Evolutionary conservation across 2,329 filamentous ascomycete species (phyloP).

Genomic region (Microcyclospora tardicrescens): DNA sequence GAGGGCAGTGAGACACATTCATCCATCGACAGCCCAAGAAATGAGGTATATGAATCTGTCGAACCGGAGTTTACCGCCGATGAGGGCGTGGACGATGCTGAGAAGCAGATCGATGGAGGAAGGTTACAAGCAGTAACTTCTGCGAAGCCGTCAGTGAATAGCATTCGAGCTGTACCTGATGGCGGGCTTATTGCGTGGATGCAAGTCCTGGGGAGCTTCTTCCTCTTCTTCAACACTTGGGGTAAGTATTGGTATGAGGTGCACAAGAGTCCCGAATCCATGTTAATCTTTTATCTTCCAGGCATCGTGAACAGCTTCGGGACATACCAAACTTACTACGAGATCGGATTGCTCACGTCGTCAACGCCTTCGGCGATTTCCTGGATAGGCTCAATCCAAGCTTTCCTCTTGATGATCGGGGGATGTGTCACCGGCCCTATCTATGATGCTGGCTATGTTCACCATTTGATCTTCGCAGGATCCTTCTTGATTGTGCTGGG

Average conservation of each 20-base stretch:
- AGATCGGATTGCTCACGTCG: conserved; percentile 27
- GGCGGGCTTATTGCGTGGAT: conserved; percentile 36
- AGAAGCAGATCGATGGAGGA: not conserved
- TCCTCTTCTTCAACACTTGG: conserved; percentile 37
- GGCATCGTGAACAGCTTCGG: conserved; percentile 35
- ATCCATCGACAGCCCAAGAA: too few relatives aligned
- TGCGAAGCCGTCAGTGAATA: conserved; percentile 26
- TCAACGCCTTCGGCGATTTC: conserved; percentile 30
- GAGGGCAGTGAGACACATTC: too few relatives aligned
- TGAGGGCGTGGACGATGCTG: conserved; percentile 3
- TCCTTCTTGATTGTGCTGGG: conserved; percentile 35
- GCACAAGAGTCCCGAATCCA: too few relatives aligned
- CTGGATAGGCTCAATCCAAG: conserved; percentile 38
- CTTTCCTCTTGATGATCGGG: conserved; percentile 34
- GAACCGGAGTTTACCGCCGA: not conserved
- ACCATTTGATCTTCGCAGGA: conserved; percentile 29
- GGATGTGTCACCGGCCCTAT: conserved; percentile 36
- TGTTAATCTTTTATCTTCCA: too few relatives aligned
- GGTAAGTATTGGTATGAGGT: conserved; percentile 11
- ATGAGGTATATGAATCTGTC: too few relatives aligned
- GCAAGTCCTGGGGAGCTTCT: conserved; percentile 36
- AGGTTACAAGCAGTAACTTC: conserved; percentile 11
- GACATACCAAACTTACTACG: conserved; percentile 37
- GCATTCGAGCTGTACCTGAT: conserved; percentile 32
- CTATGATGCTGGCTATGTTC: conserved; percentile 38